Conservation (phyloP, 1,284 basidiomycete species). For the Moesziomyces parantarcticus region DNA sequence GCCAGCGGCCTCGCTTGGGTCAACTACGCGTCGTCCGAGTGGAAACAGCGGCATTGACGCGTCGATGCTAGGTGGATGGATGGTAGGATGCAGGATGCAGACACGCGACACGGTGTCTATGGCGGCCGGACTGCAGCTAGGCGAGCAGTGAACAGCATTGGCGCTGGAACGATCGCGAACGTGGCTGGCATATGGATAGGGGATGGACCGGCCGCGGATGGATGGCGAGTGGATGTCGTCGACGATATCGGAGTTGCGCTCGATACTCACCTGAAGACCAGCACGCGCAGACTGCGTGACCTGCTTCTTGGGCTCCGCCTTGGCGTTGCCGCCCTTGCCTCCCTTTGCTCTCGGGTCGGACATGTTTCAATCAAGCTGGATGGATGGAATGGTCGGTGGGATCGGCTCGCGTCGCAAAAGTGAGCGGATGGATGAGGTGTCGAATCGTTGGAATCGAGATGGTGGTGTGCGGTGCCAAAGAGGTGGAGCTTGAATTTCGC, state of each 20-base stretch:
- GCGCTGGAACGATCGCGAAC: background rate
- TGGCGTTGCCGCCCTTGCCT: slow-evolving; percentile 53
- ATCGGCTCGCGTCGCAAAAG: background rate
- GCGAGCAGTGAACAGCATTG: background rate
- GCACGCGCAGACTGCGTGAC: slow-evolving; percentile 58
- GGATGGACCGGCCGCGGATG: slow-evolving; percentile 2
- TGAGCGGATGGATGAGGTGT: background rate
- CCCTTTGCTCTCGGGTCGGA: slow-evolving; percentile 55
- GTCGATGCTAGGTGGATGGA: slow-evolving; percentile 12
- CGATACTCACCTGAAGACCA: slow-evolving; percentile 61
- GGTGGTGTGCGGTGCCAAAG: background rate
- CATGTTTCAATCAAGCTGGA: slow-evolving; percentile 17
- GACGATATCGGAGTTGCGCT: background rate
- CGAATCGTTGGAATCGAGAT: background rate
- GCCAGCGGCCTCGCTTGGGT: background rate
- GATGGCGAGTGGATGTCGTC: slow-evolving; percentile 2
- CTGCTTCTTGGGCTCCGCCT: slow-evolving; percentile 51
- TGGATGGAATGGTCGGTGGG: background rate
- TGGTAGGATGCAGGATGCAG: background rate
- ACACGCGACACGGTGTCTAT: background rate
- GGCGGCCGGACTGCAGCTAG: background rate
- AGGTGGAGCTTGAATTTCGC: background rate
- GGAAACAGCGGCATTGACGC: background rate
- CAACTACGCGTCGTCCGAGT: slow-evolving; percentile 1
- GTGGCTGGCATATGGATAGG: background rate